These are phyloP conservation scores for Euryodendron excelsum DNA, from an alignment of 148 eudicot genomes.

Conservation along the genomic window DNA sequence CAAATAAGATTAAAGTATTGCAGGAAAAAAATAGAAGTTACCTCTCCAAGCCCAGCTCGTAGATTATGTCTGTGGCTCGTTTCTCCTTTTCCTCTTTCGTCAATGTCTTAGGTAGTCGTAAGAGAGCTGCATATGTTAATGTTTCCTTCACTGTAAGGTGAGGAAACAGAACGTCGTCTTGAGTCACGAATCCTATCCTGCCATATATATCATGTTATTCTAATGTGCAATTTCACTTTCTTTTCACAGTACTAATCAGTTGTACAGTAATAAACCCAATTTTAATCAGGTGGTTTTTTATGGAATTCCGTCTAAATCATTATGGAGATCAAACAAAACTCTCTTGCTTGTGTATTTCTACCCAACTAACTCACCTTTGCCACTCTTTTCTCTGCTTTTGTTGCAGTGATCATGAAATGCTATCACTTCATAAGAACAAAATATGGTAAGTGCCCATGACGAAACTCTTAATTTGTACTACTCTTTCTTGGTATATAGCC, in stretches of 20 bases:
- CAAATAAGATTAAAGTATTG: no score
- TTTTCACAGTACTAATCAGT: neutral
- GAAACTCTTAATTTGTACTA: no score
- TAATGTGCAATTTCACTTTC: no score
- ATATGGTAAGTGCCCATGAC: no score
- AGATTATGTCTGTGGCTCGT: constrained; percentile 74
- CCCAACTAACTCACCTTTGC: no score
- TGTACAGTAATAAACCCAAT: neutral
- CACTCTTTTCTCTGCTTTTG: no score
- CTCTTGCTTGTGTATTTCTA: neutral
- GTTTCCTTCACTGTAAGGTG: constrained; percentile 94
- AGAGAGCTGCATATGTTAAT: constrained; percentile 69
- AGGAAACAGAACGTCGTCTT: constrained; percentile 87
- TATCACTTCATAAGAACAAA: no score
- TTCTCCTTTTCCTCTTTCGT: constrained; percentile 66
- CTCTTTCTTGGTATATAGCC: no score
- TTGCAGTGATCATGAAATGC: no score
- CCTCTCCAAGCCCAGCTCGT: constrained; percentile 91
- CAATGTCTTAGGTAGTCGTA: constrained; percentile 61
- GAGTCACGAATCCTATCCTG: constrained; percentile 98
- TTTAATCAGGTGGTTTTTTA: neutral
- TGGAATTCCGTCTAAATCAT: neutral
- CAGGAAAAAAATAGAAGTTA: constrained; percentile 19
- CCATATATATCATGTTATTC: constrained; percentile 20
- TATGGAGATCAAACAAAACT: neutral